Evolutionary conservation across 768 basidiomycete genomes (phyloP), one percentile per base, ranked within the genome.

Genomic region (Agaricus sinodeliciosus): DNA sequence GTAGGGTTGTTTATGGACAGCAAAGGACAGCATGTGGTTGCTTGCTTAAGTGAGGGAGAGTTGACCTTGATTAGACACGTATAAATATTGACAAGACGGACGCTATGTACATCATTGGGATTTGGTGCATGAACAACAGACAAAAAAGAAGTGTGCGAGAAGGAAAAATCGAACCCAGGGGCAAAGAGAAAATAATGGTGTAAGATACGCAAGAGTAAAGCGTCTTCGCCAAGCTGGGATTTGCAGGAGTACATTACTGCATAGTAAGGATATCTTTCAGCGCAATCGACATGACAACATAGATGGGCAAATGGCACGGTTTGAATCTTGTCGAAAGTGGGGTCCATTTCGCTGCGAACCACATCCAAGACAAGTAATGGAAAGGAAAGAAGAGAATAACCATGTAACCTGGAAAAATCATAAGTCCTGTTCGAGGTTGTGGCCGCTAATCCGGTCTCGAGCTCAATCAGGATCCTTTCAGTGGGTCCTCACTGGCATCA

Each of bases 31-130:
- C 63, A 69, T 2, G 65, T 81, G 1, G 65, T 94, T 1, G 65
- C 85, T 6, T 89, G 87, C 58, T 69, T 96, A 45, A 88, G 87
- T 52, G 93, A 96, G 64, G 80, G 75, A 19, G 79, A 87, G 62
- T 61, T 95, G 40, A 75, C 92, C 9, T 61, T 92, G 57, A 68
- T 90, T 58, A 75, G 59, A 58, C 63, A 59, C 6, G 49, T 66
- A 39, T 59, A 50, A 48, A 19, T 44, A 51, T 34, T 45, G n/a
- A 25, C 25, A 18, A 13, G n/a, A 44, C 25, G 18, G 25, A 43
- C n/a, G 12, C 37, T 39, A 37, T 37, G 46, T 41, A 56, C 27
- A 40, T 16, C 37, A 39, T 16, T 41, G 37, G 19, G 22, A 26
- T 18, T 52, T 44, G 43, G 7, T 59, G 55, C 50, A 59, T 55